phyloP scores from a whole-genome alignment of 257 asterid species.

The Solanum boliviense region DNA sequence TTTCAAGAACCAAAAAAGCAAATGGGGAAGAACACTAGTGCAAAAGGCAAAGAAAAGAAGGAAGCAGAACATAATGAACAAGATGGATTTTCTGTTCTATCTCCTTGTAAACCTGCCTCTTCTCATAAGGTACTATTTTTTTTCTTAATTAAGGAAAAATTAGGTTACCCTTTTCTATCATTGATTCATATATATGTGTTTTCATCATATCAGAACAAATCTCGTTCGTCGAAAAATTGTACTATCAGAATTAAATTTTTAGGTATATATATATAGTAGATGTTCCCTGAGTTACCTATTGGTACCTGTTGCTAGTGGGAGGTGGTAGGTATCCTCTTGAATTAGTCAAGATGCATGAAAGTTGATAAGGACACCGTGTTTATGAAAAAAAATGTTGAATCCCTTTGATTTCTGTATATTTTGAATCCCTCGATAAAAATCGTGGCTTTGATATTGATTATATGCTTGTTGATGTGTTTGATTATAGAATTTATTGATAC shows the following conservation, averaged over 20 bases:
- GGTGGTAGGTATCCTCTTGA: neutral
- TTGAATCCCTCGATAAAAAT: neutral
- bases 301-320: neutral
- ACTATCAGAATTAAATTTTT: neutral
- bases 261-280: neutral
- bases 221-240: neutral
- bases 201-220: neutral
- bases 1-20: neutral
- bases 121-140: conserved; percentile 40
- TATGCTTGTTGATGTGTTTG: neutral
- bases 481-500: neutral
- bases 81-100: conserved; percentile 78
- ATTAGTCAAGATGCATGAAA: neutral
- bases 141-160: neutral
- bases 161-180: neutral
- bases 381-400: neutral
- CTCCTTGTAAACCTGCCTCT: conserved; percentile 71
- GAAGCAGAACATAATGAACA: conserved; percentile 45
- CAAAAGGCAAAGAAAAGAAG: conserved; percentile 16
- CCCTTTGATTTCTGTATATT: neutral
- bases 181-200: neutral
- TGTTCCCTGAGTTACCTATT: neutral
- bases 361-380: neutral
- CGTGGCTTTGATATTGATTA: neutral
- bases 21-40: neutral